Evolutionary conservation across 495 filamentous ascomycete species (phyloP).

Genomic region (Tuber microsphaerosporum): DNA sequence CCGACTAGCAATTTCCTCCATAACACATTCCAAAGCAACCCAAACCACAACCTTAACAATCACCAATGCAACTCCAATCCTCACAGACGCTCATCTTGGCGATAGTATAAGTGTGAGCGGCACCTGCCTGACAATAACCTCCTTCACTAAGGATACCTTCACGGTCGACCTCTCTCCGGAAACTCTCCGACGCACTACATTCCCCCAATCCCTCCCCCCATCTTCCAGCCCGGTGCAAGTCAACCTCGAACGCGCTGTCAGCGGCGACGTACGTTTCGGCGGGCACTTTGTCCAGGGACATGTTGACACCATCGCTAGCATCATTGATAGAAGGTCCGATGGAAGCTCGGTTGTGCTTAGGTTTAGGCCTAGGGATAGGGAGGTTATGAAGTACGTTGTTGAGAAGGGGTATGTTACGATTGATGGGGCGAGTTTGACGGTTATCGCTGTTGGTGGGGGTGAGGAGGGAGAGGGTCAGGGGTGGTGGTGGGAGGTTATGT

Average conservation of each 20-base stretch:
- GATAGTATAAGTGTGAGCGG: slow-evolving; percentile 93
- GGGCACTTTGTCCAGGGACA: slow-evolving; percentile 88
- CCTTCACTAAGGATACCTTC: slow-evolving; percentile 54
- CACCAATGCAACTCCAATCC: slow-evolving; percentile 62
- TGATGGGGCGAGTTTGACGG: slow-evolving; percentile 92
- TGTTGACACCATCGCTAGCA: slow-evolving; percentile 77
- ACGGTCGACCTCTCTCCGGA: slow-evolving; percentile 93
- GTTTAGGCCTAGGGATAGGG: slow-evolving; percentile 61
- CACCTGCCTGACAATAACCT: slow-evolving; percentile 85
- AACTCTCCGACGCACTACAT: slow-evolving; percentile 91
- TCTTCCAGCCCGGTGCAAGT: slow-evolving; percentile 47
- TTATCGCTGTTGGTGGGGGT: slow-evolving; percentile 59
- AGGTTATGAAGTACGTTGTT: slow-evolving; percentile 74
- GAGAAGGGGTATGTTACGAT: slow-evolving; percentile 95
- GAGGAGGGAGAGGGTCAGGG: slow-evolving; percentile 47
- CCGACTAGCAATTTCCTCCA: slow-evolving; percentile 64
- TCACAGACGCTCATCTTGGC: slow-evolving; percentile 74
- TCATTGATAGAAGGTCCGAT: slow-evolving; percentile 63
- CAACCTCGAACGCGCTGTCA: slow-evolving; percentile 90
- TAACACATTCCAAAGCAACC: slow-evolving; percentile 71
- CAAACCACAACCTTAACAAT: slow-evolving; percentile 89
- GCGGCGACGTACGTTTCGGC: slow-evolving; percentile 80
- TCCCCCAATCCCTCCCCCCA: slow-evolving; percentile 52
- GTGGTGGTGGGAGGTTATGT: slow-evolving; percentile 98
- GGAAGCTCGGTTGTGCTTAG: slow-evolving; percentile 81